These are phyloP conservation scores for Sonneratia caseolaris DNA, from an alignment of 345 rosid genomes.

Conservation along the genomic window DNA sequence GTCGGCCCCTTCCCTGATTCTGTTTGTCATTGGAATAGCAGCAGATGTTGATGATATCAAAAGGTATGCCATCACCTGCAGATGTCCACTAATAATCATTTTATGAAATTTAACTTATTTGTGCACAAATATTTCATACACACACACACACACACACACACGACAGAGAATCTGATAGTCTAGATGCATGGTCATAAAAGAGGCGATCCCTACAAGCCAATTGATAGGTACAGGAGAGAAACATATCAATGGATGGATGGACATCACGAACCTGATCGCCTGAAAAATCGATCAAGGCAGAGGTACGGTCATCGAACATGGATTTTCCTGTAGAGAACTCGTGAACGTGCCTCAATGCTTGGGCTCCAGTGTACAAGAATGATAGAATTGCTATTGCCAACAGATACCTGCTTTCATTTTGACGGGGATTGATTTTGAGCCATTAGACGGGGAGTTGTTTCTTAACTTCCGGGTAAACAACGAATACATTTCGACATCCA, in stretches of 20 bases:
- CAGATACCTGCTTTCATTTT: conserved; percentile 4
- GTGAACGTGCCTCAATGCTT: conserved; percentile 7
- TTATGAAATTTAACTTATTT: too few relatives aligned
- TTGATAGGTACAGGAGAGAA: neutral
- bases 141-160: too few relatives aligned
- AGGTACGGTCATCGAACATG: neutral
- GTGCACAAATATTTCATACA: too few relatives aligned
- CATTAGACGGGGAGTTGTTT: too few relatives aligned
- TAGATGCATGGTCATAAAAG: neutral
- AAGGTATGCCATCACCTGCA: conserved; percentile 24
- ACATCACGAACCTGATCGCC: conserved; percentile 9
- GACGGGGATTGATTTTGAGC: neutral
- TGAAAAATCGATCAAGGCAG: conserved; percentile 7
- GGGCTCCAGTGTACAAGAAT: conserved; percentile 6
- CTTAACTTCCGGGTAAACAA: too few relatives aligned
- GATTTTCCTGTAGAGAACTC: neutral
- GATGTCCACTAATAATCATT: neutral
- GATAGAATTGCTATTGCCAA: conserved; percentile 12
- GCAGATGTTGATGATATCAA: conserved; percentile 20
- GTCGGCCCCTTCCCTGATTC: conserved; percentile 20
- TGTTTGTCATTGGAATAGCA: conserved; percentile 19
- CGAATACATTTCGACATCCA: too few relatives aligned
- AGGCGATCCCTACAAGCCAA: neutral
- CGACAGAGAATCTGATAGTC: neutral
- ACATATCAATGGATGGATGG: neutral